These are phyloP conservation scores for Solanum hybrid DNA, from an alignment of 305 asterid genomes.

Conservation along the genomic window DNA sequence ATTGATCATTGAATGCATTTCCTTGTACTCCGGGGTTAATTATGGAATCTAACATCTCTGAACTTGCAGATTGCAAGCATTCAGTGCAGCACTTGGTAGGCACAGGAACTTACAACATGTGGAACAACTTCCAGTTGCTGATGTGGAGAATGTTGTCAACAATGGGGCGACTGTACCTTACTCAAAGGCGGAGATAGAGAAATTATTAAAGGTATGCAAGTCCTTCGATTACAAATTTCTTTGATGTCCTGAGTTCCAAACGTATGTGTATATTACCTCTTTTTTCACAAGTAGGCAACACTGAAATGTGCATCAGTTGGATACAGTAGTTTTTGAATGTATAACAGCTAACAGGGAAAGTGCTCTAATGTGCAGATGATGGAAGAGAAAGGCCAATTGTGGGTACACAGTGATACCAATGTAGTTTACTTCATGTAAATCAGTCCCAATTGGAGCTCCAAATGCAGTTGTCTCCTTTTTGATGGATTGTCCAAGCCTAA, in stretches of 20 bases:
- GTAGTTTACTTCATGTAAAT: constrained; percentile 57
- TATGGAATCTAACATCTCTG: neutral
- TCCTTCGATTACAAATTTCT: neutral
- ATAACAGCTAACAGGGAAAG: neutral
- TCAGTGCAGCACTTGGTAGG: constrained; percentile 61
- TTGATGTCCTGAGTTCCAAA: neutral
- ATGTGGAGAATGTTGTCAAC: constrained; percentile 64
- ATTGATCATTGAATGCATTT: constrained; percentile 1
- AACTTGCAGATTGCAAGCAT: constrained; percentile 53
- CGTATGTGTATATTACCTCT: neutral
- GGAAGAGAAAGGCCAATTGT: constrained; percentile 52
- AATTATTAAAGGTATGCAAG: constrained; percentile 57
- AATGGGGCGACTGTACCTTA: constrained; percentile 45
- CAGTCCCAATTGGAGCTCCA: neutral
- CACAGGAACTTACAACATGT: constrained; percentile 61
- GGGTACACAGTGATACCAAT: constrained; percentile 44
- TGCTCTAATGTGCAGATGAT: constrained; percentile 45
- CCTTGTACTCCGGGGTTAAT: neutral
- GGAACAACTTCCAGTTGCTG: constrained; percentile 62
- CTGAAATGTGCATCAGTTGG: neutral
- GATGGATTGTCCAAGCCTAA: neutral
- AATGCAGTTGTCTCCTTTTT: neutral
- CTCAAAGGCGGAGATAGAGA: constrained; percentile 52
- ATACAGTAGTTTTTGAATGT: neutral
- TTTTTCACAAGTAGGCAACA: neutral